Base-by-base conservation (phyloP, 257 asterid genomes). In the Solanum sejunctum region DNA sequence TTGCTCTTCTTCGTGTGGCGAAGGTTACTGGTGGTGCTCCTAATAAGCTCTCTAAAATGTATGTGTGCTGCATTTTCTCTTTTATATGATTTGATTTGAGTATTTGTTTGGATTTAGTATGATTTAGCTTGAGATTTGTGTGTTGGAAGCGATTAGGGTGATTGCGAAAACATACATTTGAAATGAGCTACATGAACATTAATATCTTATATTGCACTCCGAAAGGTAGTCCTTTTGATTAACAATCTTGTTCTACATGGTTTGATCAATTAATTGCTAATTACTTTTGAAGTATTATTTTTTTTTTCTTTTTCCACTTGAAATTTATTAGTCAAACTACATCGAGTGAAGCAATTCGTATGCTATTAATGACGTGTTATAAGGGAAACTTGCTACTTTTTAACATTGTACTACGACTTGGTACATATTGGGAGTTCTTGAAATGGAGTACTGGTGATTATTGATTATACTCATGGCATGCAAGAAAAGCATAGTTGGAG, bases 1-100 rank as follows among this genome's bases (percentile, higher is more conserved):
- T 91, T 20, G 87, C 93, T 54, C 71, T 89, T 85, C 92, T 92
- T 51, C 91, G 93, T 8, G 95, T 89, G 56, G 93, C 95, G 0
- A 91, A 92, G 84, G 95, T 92, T 45, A 92, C 95, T 55, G 93
- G 93, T 54, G 95, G 95, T 85, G 93, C 95, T 47, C 93, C 95
- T 1, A 91, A 91, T 91, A 92, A 92, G 92, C 92, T 92, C 47
- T 92, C 91, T 28, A 92, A 92, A 52, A 92, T 92, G 84, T 72
- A 72, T 56, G 82, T 16, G 11, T 56, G 21, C 28, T 13, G 7
- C 4, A 4, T 54, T 54, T 16, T 17, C 43, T 58, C 3, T 61
- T 43, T 20, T 32, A 43, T 39, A 12, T 26, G 81, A 0, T 54
- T 32, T 26, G 23, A 80, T 80, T 41, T 0, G 52, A 69, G 39